These are phyloP conservation scores for Staphylotrichum tortipilum DNA, from an alignment of 495 filamentous ascomycete species.

Conservation along the genomic window DNA sequence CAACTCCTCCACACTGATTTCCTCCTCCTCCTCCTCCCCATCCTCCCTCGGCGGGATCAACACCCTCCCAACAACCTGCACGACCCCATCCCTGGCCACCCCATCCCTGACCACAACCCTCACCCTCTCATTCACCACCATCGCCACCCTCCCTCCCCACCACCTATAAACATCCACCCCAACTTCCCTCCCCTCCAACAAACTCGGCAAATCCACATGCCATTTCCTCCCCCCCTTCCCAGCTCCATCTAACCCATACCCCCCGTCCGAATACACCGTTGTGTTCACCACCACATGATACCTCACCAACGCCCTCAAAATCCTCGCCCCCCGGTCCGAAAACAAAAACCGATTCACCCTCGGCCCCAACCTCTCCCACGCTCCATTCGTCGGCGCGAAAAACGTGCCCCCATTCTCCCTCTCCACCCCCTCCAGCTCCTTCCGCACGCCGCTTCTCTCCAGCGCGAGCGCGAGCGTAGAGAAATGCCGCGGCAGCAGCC, in stretches of 20 bases:
- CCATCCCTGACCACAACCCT: slow-evolving; percentile 55
- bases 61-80: slow-evolving; percentile 63
- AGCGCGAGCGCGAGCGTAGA: slow-evolving; percentile 68
- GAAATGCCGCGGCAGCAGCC: slow-evolving; percentile 62
- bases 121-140: slow-evolving; percentile 63
- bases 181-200: slow-evolving; percentile 51
- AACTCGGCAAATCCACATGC: slow-evolving; percentile 60
- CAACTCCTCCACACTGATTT: slow-evolving; percentile 21
- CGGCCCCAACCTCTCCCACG: slow-evolving; percentile 62
- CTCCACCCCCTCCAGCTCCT: slow-evolving; percentile 5
- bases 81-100: slow-evolving; percentile 61
- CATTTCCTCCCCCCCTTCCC: slow-evolving; percentile 16
- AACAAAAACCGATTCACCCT: slow-evolving; percentile 71
- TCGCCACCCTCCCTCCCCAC: slow-evolving; percentile 50
- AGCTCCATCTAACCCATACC: slow-evolving; percentile 19
- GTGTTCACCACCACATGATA: slow-evolving; percentile 70
- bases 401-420: slow-evolving; percentile 46
- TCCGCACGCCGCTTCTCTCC: slow-evolving; percentile 55
- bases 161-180: slow-evolving; percentile 59
- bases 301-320: slow-evolving; percentile 62
- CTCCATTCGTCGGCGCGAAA: slow-evolving; percentile 69
- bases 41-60: slow-evolving; percentile 59
- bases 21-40: slow-evolving; percentile 11
- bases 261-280: slow-evolving; percentile 71
- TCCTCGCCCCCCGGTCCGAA: slow-evolving; percentile 55